A percentile compares a stretch with the other conserved stretches of the same genome.
Evolutionary conservation across 805 yeast genomes (phyloP).

Genomic region (Grigorovia transvaalensis): DNA sequence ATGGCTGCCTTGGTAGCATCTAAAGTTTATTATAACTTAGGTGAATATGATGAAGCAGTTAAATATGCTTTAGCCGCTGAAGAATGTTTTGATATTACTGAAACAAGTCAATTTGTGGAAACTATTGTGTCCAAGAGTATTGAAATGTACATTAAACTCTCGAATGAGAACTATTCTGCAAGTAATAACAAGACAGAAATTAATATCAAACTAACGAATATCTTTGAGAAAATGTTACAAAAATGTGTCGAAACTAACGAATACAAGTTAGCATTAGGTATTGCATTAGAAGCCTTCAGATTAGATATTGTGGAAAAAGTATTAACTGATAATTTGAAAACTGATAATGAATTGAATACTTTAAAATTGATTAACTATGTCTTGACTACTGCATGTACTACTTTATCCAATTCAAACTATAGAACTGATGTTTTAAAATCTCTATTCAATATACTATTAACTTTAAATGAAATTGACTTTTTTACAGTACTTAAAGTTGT

Average conservation of each 20-base stretch:
- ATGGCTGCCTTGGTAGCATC: constrained; percentile 90
- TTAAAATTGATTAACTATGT: constrained; percentile 59
- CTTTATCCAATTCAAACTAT: constrained; percentile 54
- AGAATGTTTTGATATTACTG: constrained; percentile 57
- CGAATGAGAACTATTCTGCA: constrained; percentile 40
- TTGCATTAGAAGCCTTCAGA: constrained; percentile 80
- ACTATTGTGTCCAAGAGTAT: constrained; percentile 91
- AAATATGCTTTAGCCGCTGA: constrained; percentile 82
- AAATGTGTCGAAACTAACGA: constrained; percentile 70
- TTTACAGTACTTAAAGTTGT: constrained; percentile 76
- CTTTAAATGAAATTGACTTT: constrained; percentile 61
- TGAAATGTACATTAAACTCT: constrained; percentile 60
- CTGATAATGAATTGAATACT: constrained; percentile 40
- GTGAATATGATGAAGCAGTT: constrained; percentile 87
- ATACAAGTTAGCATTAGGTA: constrained; percentile 74
- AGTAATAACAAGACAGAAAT: constrained; percentile 23
- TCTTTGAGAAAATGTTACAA: constrained; percentile 79
- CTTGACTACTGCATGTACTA: constrained; percentile 58
- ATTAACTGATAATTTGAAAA: constrained; percentile 32
- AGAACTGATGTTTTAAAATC: constrained; percentile 53
- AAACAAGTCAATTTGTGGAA: constrained; percentile 77
- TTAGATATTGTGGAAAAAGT: constrained; percentile 65
- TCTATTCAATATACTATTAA: constrained; percentile 50
- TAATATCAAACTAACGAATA: constrained; percentile 51
- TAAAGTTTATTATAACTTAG: constrained; percentile 82